These are phyloP conservation scores for Anthracocystis walkeri DNA, from an alignment of 1,284 basidiomycete genomes.

Conservation along the genomic window DNA sequence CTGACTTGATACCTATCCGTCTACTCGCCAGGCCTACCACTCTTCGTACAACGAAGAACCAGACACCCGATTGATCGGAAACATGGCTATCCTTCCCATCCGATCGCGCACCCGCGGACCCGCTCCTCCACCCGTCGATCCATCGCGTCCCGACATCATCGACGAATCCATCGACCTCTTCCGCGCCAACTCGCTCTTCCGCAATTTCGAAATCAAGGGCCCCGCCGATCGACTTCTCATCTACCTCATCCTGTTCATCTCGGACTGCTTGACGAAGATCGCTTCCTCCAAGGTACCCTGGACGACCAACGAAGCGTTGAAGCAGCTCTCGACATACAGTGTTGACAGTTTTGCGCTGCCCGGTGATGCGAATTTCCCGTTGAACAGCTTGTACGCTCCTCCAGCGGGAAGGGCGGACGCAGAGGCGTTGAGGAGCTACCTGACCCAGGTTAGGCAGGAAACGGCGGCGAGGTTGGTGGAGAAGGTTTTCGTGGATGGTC, in stretches of 20 bases:
- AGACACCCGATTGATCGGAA: conserved; percentile 86
- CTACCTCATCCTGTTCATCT: conserved; percentile 97
- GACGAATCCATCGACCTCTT: conserved; percentile 98
- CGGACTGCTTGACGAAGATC: conserved; percentile 84
- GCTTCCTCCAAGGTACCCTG: conserved; percentile 61
- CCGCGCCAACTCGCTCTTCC: conserved; percentile 97
- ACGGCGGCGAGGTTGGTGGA: conserved; percentile 86
- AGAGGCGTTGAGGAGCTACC: conserved; percentile 90
- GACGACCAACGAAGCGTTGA: conserved; percentile 80
- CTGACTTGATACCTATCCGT: not conserved
- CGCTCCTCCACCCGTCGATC: conserved; percentile 82
- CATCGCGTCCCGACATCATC: conserved; percentile 85
- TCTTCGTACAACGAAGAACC: conserved; percentile 90
- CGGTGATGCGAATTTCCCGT: conserved; percentile 92
- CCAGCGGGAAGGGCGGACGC: conserved; percentile 83
- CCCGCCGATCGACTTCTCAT: conserved; percentile 95
- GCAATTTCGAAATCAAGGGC: conserved; percentile 99
- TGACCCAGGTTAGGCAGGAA: conserved; percentile 92
- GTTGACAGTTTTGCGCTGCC: conserved; percentile 90
- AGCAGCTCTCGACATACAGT: conserved; percentile 88
- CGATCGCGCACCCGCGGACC: conserved; percentile 91
- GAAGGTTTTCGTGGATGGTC: conserved; percentile 85
- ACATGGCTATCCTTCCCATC: conserved; percentile 90
- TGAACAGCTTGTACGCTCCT: conserved; percentile 90
- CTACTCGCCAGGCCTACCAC: conserved; percentile 77